phyloP scores from a whole-genome alignment of 2,329 filamentous ascomycete species.

The Penicillium griseofulvum region DNA sequence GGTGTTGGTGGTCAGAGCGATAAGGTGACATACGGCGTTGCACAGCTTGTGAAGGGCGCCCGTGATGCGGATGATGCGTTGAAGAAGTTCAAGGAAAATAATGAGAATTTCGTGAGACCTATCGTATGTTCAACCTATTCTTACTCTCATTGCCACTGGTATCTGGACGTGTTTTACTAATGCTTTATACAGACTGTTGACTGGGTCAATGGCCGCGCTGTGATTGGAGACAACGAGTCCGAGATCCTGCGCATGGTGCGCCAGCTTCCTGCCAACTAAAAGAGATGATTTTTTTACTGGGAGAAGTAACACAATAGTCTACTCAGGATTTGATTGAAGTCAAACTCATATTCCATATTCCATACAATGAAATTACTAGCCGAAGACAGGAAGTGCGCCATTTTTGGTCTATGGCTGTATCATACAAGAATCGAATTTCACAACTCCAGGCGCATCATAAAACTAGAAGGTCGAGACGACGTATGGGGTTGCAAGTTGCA shows the following conservation, averaged over 20 bases:
- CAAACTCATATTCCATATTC: slow-evolving; percentile 5
- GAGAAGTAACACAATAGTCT: background rate
- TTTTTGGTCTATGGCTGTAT: slow-evolving; percentile 28
- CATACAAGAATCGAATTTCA: slow-evolving; percentile 29
- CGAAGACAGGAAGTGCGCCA: slow-evolving; percentile 11
- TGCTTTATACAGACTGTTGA: slow-evolving; percentile 62
- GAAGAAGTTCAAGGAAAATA: slow-evolving; percentile 70
- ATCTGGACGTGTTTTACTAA: slow-evolving; percentile 20
- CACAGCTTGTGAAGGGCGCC: slow-evolving; percentile 72
- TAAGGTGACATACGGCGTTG: slow-evolving; percentile 61
- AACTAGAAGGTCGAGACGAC: slow-evolving; percentile 7
- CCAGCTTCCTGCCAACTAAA: slow-evolving; percentile 38
- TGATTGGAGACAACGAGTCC: slow-evolving; percentile 75
- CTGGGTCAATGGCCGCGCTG: slow-evolving; percentile 86
- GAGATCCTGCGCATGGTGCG: slow-evolving; percentile 82
- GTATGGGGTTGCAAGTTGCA: slow-evolving; percentile 14
- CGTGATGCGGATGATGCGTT: slow-evolving; percentile 72
- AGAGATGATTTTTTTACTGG: background rate
- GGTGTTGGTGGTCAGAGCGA: slow-evolving; percentile 55
- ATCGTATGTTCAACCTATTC: slow-evolving; percentile 58
- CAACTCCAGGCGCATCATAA: slow-evolving; percentile 16
- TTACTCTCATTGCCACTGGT: background rate
- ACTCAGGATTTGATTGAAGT: background rate
- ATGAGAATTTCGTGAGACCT: slow-evolving; percentile 67
- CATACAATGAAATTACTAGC: slow-evolving; percentile 4